Percentiles rank a stretch among this genome's conserved stretches.
phyloP scores from a whole-genome alignment of 2,329 filamentous ascomycete genomes.

The Paracoccidioides lutzii region DNA sequence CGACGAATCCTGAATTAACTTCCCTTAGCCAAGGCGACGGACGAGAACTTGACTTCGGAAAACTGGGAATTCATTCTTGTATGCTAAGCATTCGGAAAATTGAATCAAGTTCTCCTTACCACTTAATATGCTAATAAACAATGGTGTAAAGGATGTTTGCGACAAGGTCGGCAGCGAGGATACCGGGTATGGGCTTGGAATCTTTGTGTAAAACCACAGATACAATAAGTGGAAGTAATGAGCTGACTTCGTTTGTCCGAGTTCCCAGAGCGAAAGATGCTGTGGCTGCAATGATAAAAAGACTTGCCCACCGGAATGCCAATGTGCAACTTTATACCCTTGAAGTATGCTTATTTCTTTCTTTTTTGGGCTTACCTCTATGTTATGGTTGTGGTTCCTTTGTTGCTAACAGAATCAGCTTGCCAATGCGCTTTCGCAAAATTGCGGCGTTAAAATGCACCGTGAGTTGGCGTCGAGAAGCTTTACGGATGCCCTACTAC shows the following conservation, averaged over 20 bases:
- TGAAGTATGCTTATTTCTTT: slow-evolving; percentile 43
- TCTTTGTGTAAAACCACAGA: not conserved
- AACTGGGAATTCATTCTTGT: slow-evolving; percentile 61
- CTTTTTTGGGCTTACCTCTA: not conserved
- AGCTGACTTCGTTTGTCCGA: slow-evolving; percentile 5
- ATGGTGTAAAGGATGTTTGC: slow-evolving; percentile 41
- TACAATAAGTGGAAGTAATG: not conserved
- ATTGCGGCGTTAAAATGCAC: slow-evolving; percentile 77
- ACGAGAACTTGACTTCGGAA: slow-evolving; percentile 89
- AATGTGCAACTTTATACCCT: slow-evolving; percentile 94
- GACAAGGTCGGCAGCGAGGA: slow-evolving; percentile 44
- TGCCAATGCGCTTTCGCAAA: slow-evolving; percentile 81
- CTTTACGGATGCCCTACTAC: slow-evolving; percentile 85
- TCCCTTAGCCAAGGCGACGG: slow-evolving; percentile 62
- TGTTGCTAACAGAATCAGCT: slow-evolving; percentile 39
- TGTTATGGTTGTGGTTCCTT: not conserved
- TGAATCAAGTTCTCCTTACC: not conserved
- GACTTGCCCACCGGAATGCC: slow-evolving; percentile 82
- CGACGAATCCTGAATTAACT: not conserved
- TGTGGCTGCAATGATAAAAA: slow-evolving; percentile 80
- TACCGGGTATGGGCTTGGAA: slow-evolving; percentile 26
- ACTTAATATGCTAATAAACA: not conserved
- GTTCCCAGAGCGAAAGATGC: slow-evolving; percentile 57
- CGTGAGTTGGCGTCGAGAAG: slow-evolving; percentile 80
- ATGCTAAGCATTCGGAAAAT: slow-evolving; percentile 14